These are phyloP conservation scores for Aspergillus uvarum DNA, from an alignment of 2,329 filamentous ascomycete species.

Conservation along the genomic window DNA sequence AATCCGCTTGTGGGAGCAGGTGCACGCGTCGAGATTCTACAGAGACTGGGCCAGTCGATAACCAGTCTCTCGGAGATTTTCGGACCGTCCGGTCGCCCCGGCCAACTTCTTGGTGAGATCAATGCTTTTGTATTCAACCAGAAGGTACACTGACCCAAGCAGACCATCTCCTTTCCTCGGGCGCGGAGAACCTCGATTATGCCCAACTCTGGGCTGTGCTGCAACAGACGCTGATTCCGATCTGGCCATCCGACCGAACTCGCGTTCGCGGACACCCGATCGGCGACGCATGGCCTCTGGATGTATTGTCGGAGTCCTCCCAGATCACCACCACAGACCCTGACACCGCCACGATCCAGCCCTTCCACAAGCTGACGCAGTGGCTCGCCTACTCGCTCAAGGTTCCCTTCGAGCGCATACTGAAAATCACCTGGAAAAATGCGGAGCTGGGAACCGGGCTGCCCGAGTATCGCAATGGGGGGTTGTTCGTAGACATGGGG, in stretches of 20 bases:
- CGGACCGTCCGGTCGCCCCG: conserved; percentile 46
- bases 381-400: conserved; percentile 74
- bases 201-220: conserved; percentile 45
- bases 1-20: conserved; percentile 51
- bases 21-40: conserved; percentile 46
- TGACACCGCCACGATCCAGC: conserved; percentile 41
- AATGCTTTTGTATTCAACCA: not conserved
- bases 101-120: conserved; percentile 49
- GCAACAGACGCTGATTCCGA: conserved; percentile 49
- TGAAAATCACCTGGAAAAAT: conserved; percentile 55
- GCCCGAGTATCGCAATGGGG: conserved; percentile 71
- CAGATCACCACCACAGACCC: conserved; percentile 3
- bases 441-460: conserved; percentile 63
- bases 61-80: conserved; percentile 42
- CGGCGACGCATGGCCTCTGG: conserved; percentile 54
- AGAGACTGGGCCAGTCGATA: conserved; percentile 46
- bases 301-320: conserved; percentile 17
- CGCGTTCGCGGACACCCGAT: conserved; percentile 44
- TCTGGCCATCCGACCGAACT: conserved; percentile 51
- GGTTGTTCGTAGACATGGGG: conserved; percentile 63
- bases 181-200: conserved; percentile 37
- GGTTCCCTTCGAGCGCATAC: conserved; percentile 59
- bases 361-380: conserved; percentile 66
- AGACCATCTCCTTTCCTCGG: conserved; percentile 45
- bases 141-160: not conserved